Conservation (phyloP, 2,329 filamentous ascomycete genomes). For the Leptographium lundbergii region DNA sequence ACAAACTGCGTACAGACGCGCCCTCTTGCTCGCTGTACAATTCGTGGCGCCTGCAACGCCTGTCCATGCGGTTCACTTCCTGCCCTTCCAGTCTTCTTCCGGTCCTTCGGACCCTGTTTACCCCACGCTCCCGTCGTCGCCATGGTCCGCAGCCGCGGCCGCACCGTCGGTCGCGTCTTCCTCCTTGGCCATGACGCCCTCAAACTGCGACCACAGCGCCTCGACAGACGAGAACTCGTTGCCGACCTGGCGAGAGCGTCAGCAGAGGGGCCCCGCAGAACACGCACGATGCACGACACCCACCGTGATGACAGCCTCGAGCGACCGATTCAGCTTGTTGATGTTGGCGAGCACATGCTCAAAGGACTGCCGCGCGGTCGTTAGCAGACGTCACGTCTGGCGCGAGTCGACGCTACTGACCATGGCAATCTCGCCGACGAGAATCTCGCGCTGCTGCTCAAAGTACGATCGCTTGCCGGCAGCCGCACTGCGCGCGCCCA, state of each 20-base stretch:
- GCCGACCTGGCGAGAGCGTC: constrained; percentile 47
- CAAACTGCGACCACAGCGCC: constrained; percentile 92
- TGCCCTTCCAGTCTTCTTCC: not conserved
- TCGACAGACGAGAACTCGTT: constrained; percentile 98
- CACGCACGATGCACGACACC: constrained; percentile 14
- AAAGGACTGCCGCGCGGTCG: constrained; percentile 40
- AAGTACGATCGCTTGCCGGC: constrained; percentile 49
- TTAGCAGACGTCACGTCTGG: not conserved
- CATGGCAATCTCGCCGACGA: constrained; percentile 61
- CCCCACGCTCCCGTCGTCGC: not conserved
- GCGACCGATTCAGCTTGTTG: constrained; percentile 83
- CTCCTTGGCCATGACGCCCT: constrained; percentile 77
- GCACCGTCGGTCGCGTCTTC: constrained; percentile 13
- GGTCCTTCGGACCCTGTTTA: not conserved
- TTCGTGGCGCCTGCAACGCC: too few species aligned
- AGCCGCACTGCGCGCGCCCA: not conserved
- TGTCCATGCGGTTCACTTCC: too few species aligned
- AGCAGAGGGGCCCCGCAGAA: not conserved
- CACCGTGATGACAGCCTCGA: constrained; percentile 85
- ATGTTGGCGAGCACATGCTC: constrained; percentile 92
- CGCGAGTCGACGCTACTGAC: constrained; percentile 26
- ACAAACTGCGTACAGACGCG: not conserved
- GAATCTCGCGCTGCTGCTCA: constrained; percentile 59
- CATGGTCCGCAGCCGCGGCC: not conserved
- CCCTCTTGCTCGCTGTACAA: too few species aligned